Evolutionary conservation across 2,329 filamentous ascomycete species (phyloP), one percentile per base, ranked within the genome.

Genomic region (Anisogramma anomala): DNA sequence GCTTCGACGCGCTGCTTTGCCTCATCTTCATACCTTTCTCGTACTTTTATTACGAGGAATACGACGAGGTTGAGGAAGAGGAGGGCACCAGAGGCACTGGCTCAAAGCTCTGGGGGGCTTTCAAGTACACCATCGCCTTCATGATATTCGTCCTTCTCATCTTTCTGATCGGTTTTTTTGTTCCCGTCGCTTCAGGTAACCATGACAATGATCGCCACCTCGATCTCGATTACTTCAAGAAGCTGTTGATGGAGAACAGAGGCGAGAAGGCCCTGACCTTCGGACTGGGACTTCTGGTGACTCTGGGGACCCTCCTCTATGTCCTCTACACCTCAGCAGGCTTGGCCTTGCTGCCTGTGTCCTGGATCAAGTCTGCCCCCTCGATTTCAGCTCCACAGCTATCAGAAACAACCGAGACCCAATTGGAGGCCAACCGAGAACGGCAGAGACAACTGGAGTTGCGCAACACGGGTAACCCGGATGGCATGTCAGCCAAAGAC

Each of bases 1-100:
- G 84, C 52, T 67, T 95, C 50, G 91, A 98, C 60, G 84, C 87
- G 1, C 59, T 95, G 5, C 74, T 98, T 9, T 98, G 91, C 56
- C 69, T 98, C 33, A 60, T 96, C 14, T 74, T 94, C 33, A 82
- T 96, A 15, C 91, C 91, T 0, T 98, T 98, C 57, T 82, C 88
- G 35, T 98, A 98, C 66, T 98, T 98, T 60, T 95, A 83, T 78
- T 91, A 94, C 55, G 91, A 98, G 60, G 91, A 96, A 61, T 94
- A 94, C 50, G 89, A 95, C 54, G 87, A 95, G 63, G 80, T 89
- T 15, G 87, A 87, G 47, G 73, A 81, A 25, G 84, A 94, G 53
- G 76, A 84, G 46, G 84, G 85, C 23, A 77, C 75, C 22, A 80
- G 88, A 57, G 82, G 82, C 2, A 61, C 82, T 44, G 71, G 69